A percentile compares a stretch with the other conserved stretches of the same genome.
Evolutionary conservation across 2,329 filamentous ascomycete genomes (phyloP).

Genomic region (Pyrenophora seminiperda): DNA sequence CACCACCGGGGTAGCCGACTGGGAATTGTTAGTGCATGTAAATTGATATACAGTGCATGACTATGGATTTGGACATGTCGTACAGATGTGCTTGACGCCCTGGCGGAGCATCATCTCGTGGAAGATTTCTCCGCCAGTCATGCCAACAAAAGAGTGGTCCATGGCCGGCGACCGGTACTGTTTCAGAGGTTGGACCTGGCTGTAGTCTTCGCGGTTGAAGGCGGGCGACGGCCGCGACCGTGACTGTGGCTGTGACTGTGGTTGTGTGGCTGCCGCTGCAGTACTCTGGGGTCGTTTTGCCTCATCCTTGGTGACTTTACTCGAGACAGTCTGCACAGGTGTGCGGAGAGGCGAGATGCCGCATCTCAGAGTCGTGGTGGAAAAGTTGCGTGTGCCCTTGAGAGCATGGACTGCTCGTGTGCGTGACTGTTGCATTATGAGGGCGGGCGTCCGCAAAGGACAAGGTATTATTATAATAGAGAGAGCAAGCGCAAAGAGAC

Average conservation of each 20-base stretch:
- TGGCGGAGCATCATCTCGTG: constrained; percentile 99
- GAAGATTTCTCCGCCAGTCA: constrained; percentile 95
- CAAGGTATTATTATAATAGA: constrained; percentile 9
- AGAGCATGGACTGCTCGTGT: constrained; percentile 44
- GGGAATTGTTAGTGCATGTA: constrained; percentile 26
- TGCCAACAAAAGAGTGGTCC: constrained; percentile 78
- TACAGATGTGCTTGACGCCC: constrained; percentile 91
- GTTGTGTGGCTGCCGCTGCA: constrained; percentile 44
- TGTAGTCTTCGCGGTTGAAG: constrained; percentile 56
- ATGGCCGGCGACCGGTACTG: constrained; percentile 56
- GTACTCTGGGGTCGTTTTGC: constrained; percentile 53
- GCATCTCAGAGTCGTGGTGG: constrained; percentile 46
- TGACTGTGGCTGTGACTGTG: constrained; percentile 28
- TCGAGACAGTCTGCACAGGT: constrained; percentile 40
- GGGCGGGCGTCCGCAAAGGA: constrained; percentile 24
- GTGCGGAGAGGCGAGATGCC: constrained; percentile 53
- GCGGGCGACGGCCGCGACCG: constrained; percentile 52
- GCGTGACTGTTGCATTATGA: constrained; percentile 45
- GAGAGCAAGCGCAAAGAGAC: constrained; percentile 11
- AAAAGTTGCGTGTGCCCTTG: constrained; percentile 52
- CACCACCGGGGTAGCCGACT: constrained; percentile 83
- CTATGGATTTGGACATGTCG: constrained; percentile 49
- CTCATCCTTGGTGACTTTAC: constrained; percentile 46
- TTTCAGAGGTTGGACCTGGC: constrained; percentile 53
- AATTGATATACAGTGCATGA: not conserved